Percentiles rank a stretch among this genome's conserved stretches.
These are phyloP conservation scores for Hansenula sp. DNA, from an alignment of 1,139 yeast species.

Conservation along the genomic window DNA sequence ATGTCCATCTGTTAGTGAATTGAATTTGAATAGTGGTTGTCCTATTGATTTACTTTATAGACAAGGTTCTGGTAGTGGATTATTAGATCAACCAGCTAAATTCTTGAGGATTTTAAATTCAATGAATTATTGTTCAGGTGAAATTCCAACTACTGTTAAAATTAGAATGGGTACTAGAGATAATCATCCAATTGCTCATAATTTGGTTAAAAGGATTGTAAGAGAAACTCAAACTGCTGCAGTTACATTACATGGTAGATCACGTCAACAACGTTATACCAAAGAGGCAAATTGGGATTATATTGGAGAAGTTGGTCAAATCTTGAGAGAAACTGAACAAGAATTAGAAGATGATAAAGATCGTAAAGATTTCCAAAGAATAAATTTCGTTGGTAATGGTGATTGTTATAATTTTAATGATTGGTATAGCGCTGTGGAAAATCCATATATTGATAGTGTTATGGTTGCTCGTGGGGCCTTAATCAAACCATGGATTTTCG, in stretches of 20 bases:
- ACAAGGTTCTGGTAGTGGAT: conserved; percentile 95
- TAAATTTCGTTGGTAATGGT: conserved; percentile 85
- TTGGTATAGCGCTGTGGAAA: conserved; percentile 74
- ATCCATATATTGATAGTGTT: conserved; percentile 79
- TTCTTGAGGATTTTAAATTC: conserved; percentile 75
- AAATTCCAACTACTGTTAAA: conserved; percentile 87
- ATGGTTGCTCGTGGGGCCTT: conserved; percentile 99
- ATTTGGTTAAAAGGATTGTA: conserved; percentile 65
- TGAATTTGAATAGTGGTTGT: conserved; percentile 94
- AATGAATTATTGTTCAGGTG: conserved; percentile 87
- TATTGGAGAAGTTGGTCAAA: conserved; percentile 67
- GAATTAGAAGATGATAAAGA: conserved; percentile 51
- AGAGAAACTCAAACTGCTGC: conserved; percentile 84
- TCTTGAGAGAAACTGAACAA: conserved; percentile 51
- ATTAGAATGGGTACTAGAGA: conserved; percentile 90
- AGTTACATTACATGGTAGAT: conserved; percentile 91
- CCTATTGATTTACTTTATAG: conserved; percentile 91
- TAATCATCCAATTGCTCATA: conserved; percentile 79
- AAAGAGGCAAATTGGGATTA: conserved; percentile 92
- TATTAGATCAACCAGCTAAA: conserved; percentile 85
- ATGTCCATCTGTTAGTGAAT: conserved; percentile 57
- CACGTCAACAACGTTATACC: conserved; percentile 93
- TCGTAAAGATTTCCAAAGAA: conserved; percentile 36
- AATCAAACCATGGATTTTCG: conserved; percentile 98
- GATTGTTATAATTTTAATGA: conserved; percentile 86